Percentiles rank a stretch among this genome's conserved stretches.
Evolutionary conservation across 257 asterid species (phyloP).

Genomic region (Craterostigma plantagineum): DNA sequence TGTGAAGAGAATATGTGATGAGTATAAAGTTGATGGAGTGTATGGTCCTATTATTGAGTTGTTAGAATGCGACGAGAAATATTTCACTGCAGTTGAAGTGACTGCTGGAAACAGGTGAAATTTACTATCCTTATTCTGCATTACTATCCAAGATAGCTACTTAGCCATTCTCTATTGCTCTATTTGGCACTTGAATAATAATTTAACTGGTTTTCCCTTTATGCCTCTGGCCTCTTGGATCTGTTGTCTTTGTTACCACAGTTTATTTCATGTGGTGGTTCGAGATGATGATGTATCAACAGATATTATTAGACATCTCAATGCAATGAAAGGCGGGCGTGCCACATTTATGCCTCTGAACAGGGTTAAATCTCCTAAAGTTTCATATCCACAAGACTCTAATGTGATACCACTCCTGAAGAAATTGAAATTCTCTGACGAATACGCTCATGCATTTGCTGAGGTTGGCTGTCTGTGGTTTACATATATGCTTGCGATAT

Average conservation of each 20-base stretch:
- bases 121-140: too few species aligned
- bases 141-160: too few species aligned
- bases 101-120: slow-evolving; percentile 95
- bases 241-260: slow-evolving; percentile 17
- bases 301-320: slow-evolving; percentile 74
- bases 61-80: slow-evolving; percentile 80
- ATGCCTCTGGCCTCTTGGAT: slow-evolving; percentile 5
- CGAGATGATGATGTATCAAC: slow-evolving; percentile 82
- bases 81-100: slow-evolving; percentile 97
- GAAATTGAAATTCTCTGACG: slow-evolving; percentile 41
- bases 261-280: slow-evolving; percentile 94
- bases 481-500: not conserved
- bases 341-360: slow-evolving; percentile 95
- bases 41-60: slow-evolving; percentile 82
- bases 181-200: too few species aligned
- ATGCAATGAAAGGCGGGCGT: slow-evolving; percentile 92
- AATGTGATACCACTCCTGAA: slow-evolving; percentile 83
- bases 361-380: slow-evolving; percentile 74
- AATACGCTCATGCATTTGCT: slow-evolving; percentile 55
- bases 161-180: too few species aligned
- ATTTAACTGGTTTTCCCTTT: not conserved
- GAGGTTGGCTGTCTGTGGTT: slow-evolving; percentile 34
- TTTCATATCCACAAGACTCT: slow-evolving; percentile 63
- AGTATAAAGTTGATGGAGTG: slow-evolving; percentile 40
- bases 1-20: slow-evolving; percentile 55